Conservation (phyloP, 2,329 filamentous ascomycete genomes). For the Alternaria infectoria region DNA sequence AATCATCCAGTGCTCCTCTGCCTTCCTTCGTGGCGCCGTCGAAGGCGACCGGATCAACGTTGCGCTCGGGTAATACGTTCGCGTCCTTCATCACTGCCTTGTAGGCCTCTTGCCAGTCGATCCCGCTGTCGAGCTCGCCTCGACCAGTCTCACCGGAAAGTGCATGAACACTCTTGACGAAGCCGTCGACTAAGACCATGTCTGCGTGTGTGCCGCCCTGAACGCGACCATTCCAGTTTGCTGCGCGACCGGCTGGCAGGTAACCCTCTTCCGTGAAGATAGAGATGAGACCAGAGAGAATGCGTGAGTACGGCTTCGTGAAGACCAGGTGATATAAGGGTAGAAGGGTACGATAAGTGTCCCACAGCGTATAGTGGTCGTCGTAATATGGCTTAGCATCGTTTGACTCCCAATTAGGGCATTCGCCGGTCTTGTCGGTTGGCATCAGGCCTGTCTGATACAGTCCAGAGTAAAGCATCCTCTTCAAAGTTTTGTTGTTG, state of each 20-base stretch:
- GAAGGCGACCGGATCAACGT: slow-evolving; percentile 30
- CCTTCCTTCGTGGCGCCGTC: slow-evolving; percentile 36
- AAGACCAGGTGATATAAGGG: slow-evolving; percentile 23
- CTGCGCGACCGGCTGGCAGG: slow-evolving; percentile 44
- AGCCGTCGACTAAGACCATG: slow-evolving; percentile 39
- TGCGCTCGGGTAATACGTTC: slow-evolving; percentile 39
- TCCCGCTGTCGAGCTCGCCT: slow-evolving; percentile 11
- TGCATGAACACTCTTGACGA: slow-evolving; percentile 37
- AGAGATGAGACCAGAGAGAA: slow-evolving; percentile 17
- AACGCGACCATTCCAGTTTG: slow-evolving; percentile 43
- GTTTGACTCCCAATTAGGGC: slow-evolving; percentile 32
- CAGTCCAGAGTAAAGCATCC: slow-evolving; percentile 46
- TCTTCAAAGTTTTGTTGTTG: slow-evolving; percentile 6
- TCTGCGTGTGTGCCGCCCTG: slow-evolving; percentile 47
- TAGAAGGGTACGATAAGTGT: slow-evolving; percentile 15
- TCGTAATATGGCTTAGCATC: slow-evolving; percentile 44
- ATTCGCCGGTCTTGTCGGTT: slow-evolving; percentile 37
- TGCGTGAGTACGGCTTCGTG: slow-evolving; percentile 12
- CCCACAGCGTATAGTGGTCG: slow-evolving; percentile 36
- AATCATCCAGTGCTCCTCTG: slow-evolving; percentile 31
- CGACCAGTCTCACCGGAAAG: slow-evolving; percentile 1
- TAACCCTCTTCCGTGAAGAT: slow-evolving; percentile 37
- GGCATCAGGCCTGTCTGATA: slow-evolving; percentile 48
- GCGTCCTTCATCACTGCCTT: slow-evolving; percentile 45
- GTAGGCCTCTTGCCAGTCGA: slow-evolving; percentile 45